Base-by-base conservation (phyloP, 257 asterid species). In the Linderniella brevidens region DNA sequence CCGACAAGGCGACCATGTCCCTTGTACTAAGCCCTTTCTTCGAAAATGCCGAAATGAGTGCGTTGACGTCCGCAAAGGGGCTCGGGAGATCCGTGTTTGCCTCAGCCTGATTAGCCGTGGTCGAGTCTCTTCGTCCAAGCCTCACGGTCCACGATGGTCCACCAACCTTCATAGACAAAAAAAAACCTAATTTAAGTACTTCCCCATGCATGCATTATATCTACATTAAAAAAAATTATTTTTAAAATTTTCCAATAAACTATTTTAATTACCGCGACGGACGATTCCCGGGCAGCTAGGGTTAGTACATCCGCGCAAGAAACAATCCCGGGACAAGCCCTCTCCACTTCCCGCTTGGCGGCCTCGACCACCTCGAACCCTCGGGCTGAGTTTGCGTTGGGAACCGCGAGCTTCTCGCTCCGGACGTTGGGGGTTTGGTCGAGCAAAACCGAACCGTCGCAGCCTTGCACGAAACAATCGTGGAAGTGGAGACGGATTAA, bases 1-100 rank as follows among this genome's bases (percentile, higher is more conserved):
- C 80, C 8, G 80, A 73, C 11, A 73, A 58, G 47, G 77, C 77
- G 12, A 74, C 77, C 81, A 74, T 60, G 40, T 74, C 81, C 3
- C 67, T 56, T 4, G 45, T 41, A 3, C 1, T 74, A 0, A 69
- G 68, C 8, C 65, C 61, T 55, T 73, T 68, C 4, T 17, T 47
- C 1, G 11, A 39, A 41, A 74, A 74, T 8, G 59, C 40, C 1
- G 55, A 6, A 20, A 60, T 70, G 13, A 74, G 77, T 0, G 0
- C 17, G 12, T 35, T 18, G 25, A 69, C 65, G 16, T 1, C 10
- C 0, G 63, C 20, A 32, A 39, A 35, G 0, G 73, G 70, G 8
- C 61, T 17, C 0, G 80, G 80, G 11, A 73, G 80, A 38, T 66
- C 74, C 0, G 50, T 10, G 39, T 69, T 51, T 0, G 77, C 80